Evolutionary conservation across 176 grass and related monocot genomes (phyloP), one percentile per base, ranked within the genome.

Genomic region (Alloteropsis semialata): DNA sequence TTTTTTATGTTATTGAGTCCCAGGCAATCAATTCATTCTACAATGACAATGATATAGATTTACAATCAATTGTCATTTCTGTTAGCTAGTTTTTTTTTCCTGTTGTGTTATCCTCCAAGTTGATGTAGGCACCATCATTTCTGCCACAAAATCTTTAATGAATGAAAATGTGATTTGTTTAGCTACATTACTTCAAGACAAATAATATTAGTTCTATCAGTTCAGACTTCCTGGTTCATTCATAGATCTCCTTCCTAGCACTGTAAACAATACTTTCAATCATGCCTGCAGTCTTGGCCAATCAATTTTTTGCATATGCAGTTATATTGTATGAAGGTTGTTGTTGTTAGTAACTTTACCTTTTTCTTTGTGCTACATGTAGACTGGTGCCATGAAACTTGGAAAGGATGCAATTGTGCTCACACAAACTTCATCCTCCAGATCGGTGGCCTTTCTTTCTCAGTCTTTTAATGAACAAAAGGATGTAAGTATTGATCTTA

Each of bases 301-400:
- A 60, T 73, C 30, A 50, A 62, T 25, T 59, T 49, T 73, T 48
- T 53, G 28, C 27, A 44, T 82, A 24, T 39, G 69, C 12, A 69
- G 22, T 57, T 77, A 69, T 82, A 19, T 43, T 39, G 9, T 32
- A 60, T 50, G 19, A 48, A 57, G 27, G 10, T 45, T 76, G 12
- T 69, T 78, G 33, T 41, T 74, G 29, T 39, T 50, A 27, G 30
- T 16, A n/a, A 49, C 7, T 29, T 85, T 42, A 76, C 34, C 71
- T 17, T 65, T 76, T 85, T 61, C 2, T 63, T 2, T 36, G 42
- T 69, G 6, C 75, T 83, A 53, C 81, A 72, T 86, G 66, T 87
- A 97, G 94, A 97, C 92, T 85, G 92, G 92, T 81, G 83, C 94
- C 50, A 97, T 97, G 94, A 91, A 86, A 88, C 91, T 97, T 64